Base-by-base conservation (phyloP, 192 early-diverging fungal species). In the Coemansia sp. region DNA sequence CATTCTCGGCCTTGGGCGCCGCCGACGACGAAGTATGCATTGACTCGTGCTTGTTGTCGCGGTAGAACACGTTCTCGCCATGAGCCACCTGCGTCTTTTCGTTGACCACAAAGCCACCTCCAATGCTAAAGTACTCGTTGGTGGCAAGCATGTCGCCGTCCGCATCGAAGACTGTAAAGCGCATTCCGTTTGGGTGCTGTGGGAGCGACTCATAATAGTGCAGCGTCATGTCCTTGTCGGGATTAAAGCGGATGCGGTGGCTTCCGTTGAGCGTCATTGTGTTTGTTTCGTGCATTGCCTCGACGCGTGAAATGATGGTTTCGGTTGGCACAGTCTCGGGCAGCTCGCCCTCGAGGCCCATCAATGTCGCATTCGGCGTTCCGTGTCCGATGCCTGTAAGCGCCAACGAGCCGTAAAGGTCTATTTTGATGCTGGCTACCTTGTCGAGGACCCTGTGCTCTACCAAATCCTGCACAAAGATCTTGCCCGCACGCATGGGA, bases 401-500 rank as follows among this genome's bases (percentile, higher is more conserved):
- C 23, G 96, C 96, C 17, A 98, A 81, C 34, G 91, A 93, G 15
- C 96, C 96, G 76, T 93, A 98, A 68, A 98, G 76, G 73, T 98
- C 94, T 36, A 92, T 84, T 42, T 90, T 82, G 71, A 93, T 83
- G 56, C 79, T 83, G 32, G 68, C 60, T 9, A 90, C 87, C 67
- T 84, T 87, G 25, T 85, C 80, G 19, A 92, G 87, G 38, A 92
- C 67, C 7, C 76, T 62, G 59, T 89, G 87, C 25, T 87, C 78
- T 58, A 88, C 87, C 25, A 96, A 72, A 61, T 98, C 96, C 62
- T 88, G 85, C 29, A 94, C 86, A 85, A 98, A 98, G 56, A 95
- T 95, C 74, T 91, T 93, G 25, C 94, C 92, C 9, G 96, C 94
- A 25, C 96, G 88, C 96, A 98, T 98, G 14, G 96, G 96, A n/a